Evolutionary conservation across 225 moss, liverwort and hornwort genomes (phyloP), one percentile per base, ranked within the genome.

Genomic region (Marchantia paleacea): DNA sequence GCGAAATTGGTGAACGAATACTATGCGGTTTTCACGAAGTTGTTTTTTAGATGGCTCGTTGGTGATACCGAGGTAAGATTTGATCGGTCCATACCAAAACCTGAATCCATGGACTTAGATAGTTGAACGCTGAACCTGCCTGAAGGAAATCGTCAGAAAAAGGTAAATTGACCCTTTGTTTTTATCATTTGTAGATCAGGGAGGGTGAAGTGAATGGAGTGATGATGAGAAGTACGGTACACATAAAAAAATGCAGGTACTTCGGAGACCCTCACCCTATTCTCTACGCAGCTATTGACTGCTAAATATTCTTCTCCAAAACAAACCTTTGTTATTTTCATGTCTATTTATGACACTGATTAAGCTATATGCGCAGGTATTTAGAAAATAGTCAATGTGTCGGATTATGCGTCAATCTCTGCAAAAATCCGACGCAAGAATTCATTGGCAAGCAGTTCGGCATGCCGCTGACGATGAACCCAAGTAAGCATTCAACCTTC

Each of bases 221-320:
- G 52, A n/a, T 78, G 49, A 79, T 85, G 77, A 84, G 74, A 58
- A 89, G 84, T n/a, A 83, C 85, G 13, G 88, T 89, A 30, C 75
- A 86, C 25, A 85, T 89, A 0, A 89, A 89, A 69, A 89, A 89
- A 25, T 89, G 88, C 86, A 86, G 88, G 84, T 87, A 47, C 10
- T 29, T 63, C 12, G 3, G 30, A 26, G 15, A 16, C 19, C 3
- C 7, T 13, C 14, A 10, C 26, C 20, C 22, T 76, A 29, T 2
- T 11, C 24, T n/a, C 22, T n/a, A 52, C 18, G 12, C 50, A 24
- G 50, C 22, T 11, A 22, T 72, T 52, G 3, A 58, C 58, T 15
- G 13, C 18, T 24, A 62, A 22, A 62, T 52, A 39, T 29, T 0
- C 18, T 62, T 24, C 16, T 7, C 62, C 10, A n/a, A 9, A 16